These are phyloP conservation scores for Jackrogersella minutella DNA, from an alignment of 495 filamentous ascomycete species.

Conservation along the genomic window DNA sequence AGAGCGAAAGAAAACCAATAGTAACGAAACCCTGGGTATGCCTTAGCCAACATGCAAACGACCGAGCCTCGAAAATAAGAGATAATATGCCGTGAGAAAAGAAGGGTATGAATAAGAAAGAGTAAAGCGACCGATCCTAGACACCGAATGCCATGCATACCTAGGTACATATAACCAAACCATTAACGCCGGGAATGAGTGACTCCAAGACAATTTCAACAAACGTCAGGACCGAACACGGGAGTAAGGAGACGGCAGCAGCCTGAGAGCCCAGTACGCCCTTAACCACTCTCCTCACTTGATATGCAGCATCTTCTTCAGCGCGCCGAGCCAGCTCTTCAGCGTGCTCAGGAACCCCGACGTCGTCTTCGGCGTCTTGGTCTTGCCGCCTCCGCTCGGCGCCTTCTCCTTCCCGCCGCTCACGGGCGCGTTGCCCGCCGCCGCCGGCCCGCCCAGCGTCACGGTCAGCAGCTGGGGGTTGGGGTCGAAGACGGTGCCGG, in stretches of 20 bases:
- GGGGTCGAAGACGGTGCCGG: slow-evolving; percentile 67
- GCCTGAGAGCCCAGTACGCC: not conserved
- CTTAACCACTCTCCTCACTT: not conserved
- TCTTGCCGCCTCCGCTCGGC: not conserved
- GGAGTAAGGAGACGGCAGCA: not conserved
- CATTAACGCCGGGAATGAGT: not conserved
- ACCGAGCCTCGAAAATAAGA: not conserved
- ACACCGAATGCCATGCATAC: slow-evolving; percentile 17
- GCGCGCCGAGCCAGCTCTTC: slow-evolving; percentile 15
- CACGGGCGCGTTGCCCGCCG: slow-evolving; percentile 45
- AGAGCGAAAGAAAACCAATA: not conserved
- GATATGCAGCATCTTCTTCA: slow-evolving; percentile 26
- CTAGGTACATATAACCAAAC: not conserved
- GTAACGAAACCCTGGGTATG: slow-evolving; percentile 4
- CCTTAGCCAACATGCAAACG: not conserved
- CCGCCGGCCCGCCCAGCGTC: slow-evolving; percentile 64
- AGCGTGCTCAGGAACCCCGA: slow-evolving; percentile 5
- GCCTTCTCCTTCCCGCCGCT: slow-evolving; percentile 26
- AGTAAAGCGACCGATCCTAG: slow-evolving; percentile 28
- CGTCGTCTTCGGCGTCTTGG: slow-evolving; percentile 6
- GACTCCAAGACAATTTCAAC: not conserved
- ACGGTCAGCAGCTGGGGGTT: slow-evolving; percentile 67
- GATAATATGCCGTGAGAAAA: not conserved
- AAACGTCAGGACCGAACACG: slow-evolving; percentile 7
- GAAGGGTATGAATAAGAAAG: not conserved